Percentiles rank a stretch among this genome's conserved stretches.
These are phyloP conservation scores for Thymus quinquecostatus DNA, from an alignment of 257 asterid genomes.

Conservation along the genomic window DNA sequence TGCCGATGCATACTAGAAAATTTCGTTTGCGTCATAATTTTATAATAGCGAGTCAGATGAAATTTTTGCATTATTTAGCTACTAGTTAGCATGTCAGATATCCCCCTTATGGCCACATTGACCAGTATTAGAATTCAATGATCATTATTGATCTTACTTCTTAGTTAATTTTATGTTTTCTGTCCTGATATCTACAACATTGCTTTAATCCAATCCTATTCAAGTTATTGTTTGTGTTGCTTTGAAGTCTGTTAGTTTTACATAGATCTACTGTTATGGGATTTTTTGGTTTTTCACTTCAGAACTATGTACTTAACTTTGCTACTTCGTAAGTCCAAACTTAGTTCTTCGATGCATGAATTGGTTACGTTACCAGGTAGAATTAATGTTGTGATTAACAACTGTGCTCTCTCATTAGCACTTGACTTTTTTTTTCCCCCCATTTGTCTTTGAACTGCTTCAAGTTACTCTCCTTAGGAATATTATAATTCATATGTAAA, in stretches of 20 bases:
- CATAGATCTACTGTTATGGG: constrained; percentile 6
- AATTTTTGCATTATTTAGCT: constrained; percentile 1
- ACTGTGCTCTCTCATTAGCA: background rate
- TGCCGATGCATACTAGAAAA: constrained; percentile 10
- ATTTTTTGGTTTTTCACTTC: constrained; percentile 2
- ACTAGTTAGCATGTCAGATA: background rate
- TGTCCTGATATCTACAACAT: background rate
- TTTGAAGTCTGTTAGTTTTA: background rate
- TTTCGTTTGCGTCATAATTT: background rate
- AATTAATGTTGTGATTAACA: background rate
- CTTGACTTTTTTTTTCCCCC: constrained; percentile 20
- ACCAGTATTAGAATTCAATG: background rate
- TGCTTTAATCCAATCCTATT: background rate
- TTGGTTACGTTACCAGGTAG: constrained; percentile 10
- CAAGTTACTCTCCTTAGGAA: background rate
- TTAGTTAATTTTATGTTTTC: background rate
- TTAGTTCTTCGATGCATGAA: constrained; percentile 23
- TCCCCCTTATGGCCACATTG: background rate
- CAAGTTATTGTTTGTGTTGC: background rate
- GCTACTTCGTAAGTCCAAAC: constrained; percentile 5
- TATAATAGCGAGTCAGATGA: background rate
- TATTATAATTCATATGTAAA: background rate
- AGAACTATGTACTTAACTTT: constrained; percentile 10
- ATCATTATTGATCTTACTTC: background rate
- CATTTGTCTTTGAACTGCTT: constrained; percentile 21